phyloP scores from a whole-genome alignment of 148 eudicot species.

The Cornus suecica region DNA sequence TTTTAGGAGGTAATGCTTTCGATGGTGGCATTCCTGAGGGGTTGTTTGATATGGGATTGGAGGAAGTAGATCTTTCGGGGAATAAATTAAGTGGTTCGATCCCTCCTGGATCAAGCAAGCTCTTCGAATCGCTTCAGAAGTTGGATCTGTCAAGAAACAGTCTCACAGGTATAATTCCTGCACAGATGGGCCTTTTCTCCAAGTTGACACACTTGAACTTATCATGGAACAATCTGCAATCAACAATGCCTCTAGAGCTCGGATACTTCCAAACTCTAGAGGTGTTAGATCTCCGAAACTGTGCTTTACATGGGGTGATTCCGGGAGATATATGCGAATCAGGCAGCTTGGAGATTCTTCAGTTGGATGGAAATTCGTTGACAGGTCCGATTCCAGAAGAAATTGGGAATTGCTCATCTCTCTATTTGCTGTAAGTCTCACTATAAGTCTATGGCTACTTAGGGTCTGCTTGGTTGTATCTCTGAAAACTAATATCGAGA shows the following conservation, averaged over 20 bases:
- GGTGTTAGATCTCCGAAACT: slow-evolving; percentile 68
- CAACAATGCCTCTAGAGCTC: slow-evolving; percentile 72
- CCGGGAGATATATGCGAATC: slow-evolving; percentile 81
- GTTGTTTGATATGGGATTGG: slow-evolving; percentile 58
- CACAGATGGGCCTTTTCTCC: slow-evolving; percentile 73
- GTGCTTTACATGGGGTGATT: slow-evolving; percentile 53
- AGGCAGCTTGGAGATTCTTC: slow-evolving; percentile 68
- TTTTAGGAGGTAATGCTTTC: slow-evolving; percentile 45
- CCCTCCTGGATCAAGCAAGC: slow-evolving; percentile 54
- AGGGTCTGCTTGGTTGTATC: too few species aligned
- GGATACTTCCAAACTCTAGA: slow-evolving; percentile 70
- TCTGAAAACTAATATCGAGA: too few species aligned
- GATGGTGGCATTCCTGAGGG: slow-evolving; percentile 64
- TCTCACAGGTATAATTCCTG: slow-evolving; percentile 68
- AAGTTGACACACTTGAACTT: slow-evolving; percentile 73
- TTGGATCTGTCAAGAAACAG: slow-evolving; percentile 76
- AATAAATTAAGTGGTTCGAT: slow-evolving; percentile 61
- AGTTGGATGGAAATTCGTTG: slow-evolving; percentile 80
- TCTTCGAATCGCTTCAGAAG: slow-evolving; percentile 52
- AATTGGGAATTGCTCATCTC: slow-evolving; percentile 85
- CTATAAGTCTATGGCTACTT: neutral
- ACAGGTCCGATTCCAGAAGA: slow-evolving; percentile 70
- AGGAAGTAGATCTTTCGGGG: slow-evolving; percentile 63
- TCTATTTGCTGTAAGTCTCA: slow-evolving; percentile 72
- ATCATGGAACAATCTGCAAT: slow-evolving; percentile 71